Percentiles rank a stretch among this genome's conserved stretches.
Evolutionary conservation across 2,329 filamentous ascomycete species (phyloP).

Genomic region (Xylaria digitata): DNA sequence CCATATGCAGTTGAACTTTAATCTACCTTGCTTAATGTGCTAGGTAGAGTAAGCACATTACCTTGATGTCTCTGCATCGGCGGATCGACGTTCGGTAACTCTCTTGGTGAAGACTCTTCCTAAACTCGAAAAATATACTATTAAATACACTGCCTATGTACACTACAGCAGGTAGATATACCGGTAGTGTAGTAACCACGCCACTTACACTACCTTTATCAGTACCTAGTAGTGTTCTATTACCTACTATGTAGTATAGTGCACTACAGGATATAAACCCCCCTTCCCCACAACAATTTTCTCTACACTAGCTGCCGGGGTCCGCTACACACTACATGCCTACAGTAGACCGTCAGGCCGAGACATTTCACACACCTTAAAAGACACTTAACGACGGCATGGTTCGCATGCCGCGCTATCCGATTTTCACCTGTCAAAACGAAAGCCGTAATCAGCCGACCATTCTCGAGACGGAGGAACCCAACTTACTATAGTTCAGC

Average conservation of each 20-base stretch:
- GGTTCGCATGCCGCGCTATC: conserved; percentile 21
- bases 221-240: background rate
- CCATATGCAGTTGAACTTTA: conserved; percentile 3
- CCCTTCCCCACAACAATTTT: background rate
- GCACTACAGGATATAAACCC: conserved; percentile 5
- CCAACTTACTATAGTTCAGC: background rate
- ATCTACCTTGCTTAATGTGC: conserved; percentile 5
- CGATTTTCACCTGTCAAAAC: background rate
- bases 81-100: conserved; percentile 1
- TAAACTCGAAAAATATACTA: conserved; percentile 6
- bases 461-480: background rate
- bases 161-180: no score
- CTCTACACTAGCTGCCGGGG: conserved; percentile 28
- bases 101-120: background rate
- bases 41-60: conserved; percentile 27
- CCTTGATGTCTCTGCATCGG: conserved; percentile 8
- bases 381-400: conserved; percentile 8
- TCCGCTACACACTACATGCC: background rate
- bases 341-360: conserved; percentile 5
- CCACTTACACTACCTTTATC: no score
- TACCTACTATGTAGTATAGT: background rate
- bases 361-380: background rate
- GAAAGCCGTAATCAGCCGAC: conserved; percentile 8
- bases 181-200: no score
- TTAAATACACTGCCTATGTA: no score